These are phyloP conservation scores for Solidago caesia DNA, from an alignment of 129 eudicot genomes.

Conservation along the genomic window DNA sequence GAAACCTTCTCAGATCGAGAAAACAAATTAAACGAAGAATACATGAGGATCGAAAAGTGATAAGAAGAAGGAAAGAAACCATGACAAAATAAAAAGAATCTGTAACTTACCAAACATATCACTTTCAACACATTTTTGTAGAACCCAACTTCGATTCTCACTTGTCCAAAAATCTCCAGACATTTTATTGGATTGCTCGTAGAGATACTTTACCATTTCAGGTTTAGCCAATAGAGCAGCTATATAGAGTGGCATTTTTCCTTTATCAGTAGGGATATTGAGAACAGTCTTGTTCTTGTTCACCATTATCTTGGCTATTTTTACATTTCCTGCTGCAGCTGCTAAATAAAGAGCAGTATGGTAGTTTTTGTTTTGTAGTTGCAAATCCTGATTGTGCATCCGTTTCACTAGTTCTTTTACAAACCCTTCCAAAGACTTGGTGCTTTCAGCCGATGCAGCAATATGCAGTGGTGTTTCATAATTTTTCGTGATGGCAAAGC, in stretches of 20 bases:
- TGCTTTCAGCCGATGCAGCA: constrained; percentile 15
- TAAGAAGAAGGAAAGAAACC: no score
- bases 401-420: not conserved
- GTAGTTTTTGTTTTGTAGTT: constrained; percentile 4
- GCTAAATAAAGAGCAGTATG: constrained; percentile 28
- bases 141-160: constrained; percentile 1
- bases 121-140: constrained; percentile 1
- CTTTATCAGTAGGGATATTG: not conserved
- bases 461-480: constrained; percentile 16
- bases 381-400: not conserved
- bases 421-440: constrained; percentile 11
- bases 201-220: constrained; percentile 1
- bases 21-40: no score
- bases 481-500: constrained; percentile 9
- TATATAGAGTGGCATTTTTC: constrained; percentile 1
- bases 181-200: not conserved
- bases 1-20: not conserved
- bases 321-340: constrained; percentile 24
- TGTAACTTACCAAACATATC: not conserved
- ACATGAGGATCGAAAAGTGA: no score
- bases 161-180: not conserved
- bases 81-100: no score
- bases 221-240: constrained; percentile 1
- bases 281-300: not conserved
- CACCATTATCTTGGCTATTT: not conserved